Base-by-base conservation (phyloP, 352 stramenopile species). In the Phytopythium kandeliae region DNA sequence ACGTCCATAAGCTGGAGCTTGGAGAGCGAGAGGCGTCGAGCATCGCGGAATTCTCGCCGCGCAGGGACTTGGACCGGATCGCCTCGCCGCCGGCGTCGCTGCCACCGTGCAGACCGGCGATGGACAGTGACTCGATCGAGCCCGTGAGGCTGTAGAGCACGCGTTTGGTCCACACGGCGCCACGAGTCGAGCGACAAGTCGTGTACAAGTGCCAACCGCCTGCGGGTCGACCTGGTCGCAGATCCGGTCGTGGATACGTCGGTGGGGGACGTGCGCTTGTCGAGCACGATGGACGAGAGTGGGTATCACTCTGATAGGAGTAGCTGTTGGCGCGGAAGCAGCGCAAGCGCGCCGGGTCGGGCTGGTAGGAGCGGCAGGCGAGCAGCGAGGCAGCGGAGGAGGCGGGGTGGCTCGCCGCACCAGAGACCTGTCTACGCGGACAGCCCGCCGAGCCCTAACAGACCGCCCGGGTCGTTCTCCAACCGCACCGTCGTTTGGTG, bases 401-500 rank as follows among this genome's bases (percentile, higher is more conserved):
- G n/a, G n/a, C n/a, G 53, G 53, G 45, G 35, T 6, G 13, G 12
- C 4, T 28, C 31, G 6, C 25, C 31, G 12, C 19, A 16, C 9
- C 46, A 31, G 21, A 7, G 30, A 12, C 24, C 15, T 13, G 25
- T 12, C 9, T 31, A 19, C 0, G 15, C 19, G 31, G 30, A 36
- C 31, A 33, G 21, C 9, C 44, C 57, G 37, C 21, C 44, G 24
- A n/a, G n/a, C n/a, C n/a, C n/a, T n/a, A n/a, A n/a, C n/a, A n/a
- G n/a, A n/a, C 67, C 61, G 16, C 26, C 70, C 22, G 66, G 67
- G 19, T 94, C 85, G 36, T 84, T 72, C 48, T 96, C 87, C 21
- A 96, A 78, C 9, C 69, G 67, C 22, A 78, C 77, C 17, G 74
- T 86, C 19, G 96, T 71, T 51, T 96, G 89, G 22, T 88, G 76